Evolutionary conservation across 768 basidiomycete species (phyloP).

Genomic region (Suillus variegatus): DNA sequence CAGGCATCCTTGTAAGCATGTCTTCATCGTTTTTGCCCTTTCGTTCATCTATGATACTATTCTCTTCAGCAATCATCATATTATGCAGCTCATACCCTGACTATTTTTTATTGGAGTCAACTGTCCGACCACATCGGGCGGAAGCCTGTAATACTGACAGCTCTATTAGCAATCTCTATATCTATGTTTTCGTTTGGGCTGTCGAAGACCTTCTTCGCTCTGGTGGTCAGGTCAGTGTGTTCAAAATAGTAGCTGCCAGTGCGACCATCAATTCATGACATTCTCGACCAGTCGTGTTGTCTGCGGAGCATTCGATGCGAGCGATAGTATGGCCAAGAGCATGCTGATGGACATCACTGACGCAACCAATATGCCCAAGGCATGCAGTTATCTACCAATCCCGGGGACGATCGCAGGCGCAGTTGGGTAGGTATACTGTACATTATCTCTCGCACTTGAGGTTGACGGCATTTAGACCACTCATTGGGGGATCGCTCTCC

Average conservation of each 20-base stretch:
- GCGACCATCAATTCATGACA: not conserved
- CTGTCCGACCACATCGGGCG: constrained; percentile 50
- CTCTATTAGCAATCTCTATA: constrained; percentile 42
- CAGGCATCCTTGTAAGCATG: constrained; percentile 45
- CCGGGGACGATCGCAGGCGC: constrained; percentile 44
- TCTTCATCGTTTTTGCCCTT: constrained; percentile 28
- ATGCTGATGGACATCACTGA: constrained; percentile 40
- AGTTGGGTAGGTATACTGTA: constrained; percentile 37
- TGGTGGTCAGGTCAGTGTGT: constrained; percentile 19
- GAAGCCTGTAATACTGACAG: constrained; percentile 46
- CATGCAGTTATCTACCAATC: constrained; percentile 61
- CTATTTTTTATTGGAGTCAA: constrained; percentile 49
- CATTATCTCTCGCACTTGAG: not conserved
- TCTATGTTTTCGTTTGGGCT: constrained; percentile 52
- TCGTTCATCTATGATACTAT: constrained; percentile 16
- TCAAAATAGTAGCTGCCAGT: not conserved
- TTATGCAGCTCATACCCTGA: constrained; percentile 48
- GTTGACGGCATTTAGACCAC: constrained; percentile 43
- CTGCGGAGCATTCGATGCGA: constrained; percentile 54
- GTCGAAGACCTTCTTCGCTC: constrained; percentile 36
- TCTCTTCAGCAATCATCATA: constrained; percentile 46
- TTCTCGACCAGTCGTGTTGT: constrained; percentile 38
- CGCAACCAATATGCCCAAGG: constrained; percentile 30
- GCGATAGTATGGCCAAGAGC: constrained; percentile 49
- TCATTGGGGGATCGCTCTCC: constrained; percentile 58